Evolutionary conservation across 192 early-diverging fungal species (phyloP).

Genomic region (Umbelopsis isabellina): DNA sequence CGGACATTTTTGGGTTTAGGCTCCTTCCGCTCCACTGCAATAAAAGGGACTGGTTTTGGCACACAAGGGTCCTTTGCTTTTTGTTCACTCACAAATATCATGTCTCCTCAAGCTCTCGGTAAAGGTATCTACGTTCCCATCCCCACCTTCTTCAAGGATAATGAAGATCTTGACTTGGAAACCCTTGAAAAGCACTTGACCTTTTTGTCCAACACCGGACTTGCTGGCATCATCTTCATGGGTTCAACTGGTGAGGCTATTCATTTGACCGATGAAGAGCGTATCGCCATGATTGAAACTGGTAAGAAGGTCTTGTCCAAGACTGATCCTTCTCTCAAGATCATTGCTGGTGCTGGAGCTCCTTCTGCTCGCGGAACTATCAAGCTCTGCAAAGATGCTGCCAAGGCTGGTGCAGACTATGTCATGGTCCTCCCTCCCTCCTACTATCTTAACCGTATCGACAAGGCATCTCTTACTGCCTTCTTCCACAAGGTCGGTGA

Average conservation of each 20-base stretch:
- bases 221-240: slow-evolving; percentile 39
- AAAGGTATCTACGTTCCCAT: slow-evolving; percentile 39
- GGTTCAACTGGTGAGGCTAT: slow-evolving; percentile 45
- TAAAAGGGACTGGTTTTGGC: background rate
- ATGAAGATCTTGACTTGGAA: slow-evolving; percentile 43
- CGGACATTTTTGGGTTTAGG: slow-evolving; percentile 20
- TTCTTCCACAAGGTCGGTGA: slow-evolving; percentile 36
- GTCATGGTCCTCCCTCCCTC: slow-evolving; percentile 39
- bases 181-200: slow-evolving; percentile 37
- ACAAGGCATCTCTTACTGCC: slow-evolving; percentile 18
- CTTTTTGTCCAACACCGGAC: slow-evolving; percentile 35
- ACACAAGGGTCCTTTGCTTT: background rate
- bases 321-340: slow-evolving; percentile 26
- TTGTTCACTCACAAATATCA: background rate
- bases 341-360: slow-evolving; percentile 37
- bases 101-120: slow-evolving; percentile 31
- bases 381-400: slow-evolving; percentile 33
- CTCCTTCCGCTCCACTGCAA: background rate
- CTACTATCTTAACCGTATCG: slow-evolving; percentile 33
- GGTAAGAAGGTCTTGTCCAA: slow-evolving; percentile 23
- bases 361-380: slow-evolving; percentile 31
- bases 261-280: slow-evolving; percentile 39
- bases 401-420: slow-evolving; percentile 32
- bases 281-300: slow-evolving; percentile 22
- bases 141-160: slow-evolving; percentile 41